These are phyloP conservation scores for Yamadazyma scolyti DNA, from an alignment of 805 yeast genomes.

Conservation along the genomic window DNA sequence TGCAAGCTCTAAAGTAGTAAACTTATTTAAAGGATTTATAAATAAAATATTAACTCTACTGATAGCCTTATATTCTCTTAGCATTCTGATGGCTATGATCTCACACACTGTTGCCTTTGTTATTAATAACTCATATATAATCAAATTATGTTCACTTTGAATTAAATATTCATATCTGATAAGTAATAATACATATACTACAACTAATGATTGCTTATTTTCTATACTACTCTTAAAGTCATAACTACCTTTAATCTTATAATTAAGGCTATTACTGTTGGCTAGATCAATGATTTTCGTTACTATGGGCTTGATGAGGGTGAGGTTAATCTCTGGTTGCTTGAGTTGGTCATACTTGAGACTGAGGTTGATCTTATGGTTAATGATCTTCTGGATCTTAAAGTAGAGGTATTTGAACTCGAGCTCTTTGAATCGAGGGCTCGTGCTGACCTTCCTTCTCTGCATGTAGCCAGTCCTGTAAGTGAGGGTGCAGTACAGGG, in stretches of 20 bases:
- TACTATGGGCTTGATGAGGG: slow-evolving; percentile 46
- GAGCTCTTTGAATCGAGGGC: slow-evolving; percentile 13
- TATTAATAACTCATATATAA: slow-evolving; percentile 30
- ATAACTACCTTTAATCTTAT: slow-evolving; percentile 29
- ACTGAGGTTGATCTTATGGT: slow-evolving; percentile 38
- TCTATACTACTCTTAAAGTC: slow-evolving; percentile 17
- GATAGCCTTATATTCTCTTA: slow-evolving; percentile 41
- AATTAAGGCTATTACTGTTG: slow-evolving; percentile 27
- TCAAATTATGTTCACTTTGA: slow-evolving; percentile 36
- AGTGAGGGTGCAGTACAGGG: too few relatives aligned
- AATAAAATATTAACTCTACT: slow-evolving; percentile 46
- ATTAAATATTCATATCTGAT: slow-evolving; percentile 36
- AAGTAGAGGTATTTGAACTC: slow-evolving; percentile 39
- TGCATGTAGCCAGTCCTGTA: background rate
- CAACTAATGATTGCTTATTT: slow-evolving; percentile 18
- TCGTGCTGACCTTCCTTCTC: background rate
- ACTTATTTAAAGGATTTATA: slow-evolving; percentile 42
- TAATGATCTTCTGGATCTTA: slow-evolving; percentile 40
- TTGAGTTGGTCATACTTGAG: slow-evolving; percentile 50
- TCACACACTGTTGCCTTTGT: slow-evolving; percentile 54
- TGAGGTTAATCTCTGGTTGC: slow-evolving; percentile 47
- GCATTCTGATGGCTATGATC: slow-evolving; percentile 46
- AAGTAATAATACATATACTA: slow-evolving; percentile 30
- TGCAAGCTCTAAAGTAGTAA: slow-evolving; percentile 48
- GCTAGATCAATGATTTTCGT: slow-evolving; percentile 37